Conservation (phyloP, 1,284 basidiomycete species). For the Pascua sp. region DNA sequence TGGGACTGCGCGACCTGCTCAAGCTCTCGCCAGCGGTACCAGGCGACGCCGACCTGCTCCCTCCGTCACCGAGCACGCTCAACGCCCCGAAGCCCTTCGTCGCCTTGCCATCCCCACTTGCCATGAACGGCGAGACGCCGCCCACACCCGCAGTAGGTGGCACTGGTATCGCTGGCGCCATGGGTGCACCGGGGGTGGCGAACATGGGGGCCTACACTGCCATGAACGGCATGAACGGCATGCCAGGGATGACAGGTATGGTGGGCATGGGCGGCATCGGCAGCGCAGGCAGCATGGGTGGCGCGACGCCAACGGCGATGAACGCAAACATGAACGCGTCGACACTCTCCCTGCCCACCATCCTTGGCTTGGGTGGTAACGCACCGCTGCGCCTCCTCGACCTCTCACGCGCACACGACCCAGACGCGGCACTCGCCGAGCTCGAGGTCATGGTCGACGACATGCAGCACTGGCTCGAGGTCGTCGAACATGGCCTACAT, state of each 20-base stretch:
- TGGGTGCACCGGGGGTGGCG: too few species aligned
- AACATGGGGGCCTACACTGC: too few species aligned
- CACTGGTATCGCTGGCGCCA: too few species aligned
- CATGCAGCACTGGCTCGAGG: slow-evolving; percentile 72
- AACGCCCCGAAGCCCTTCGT: slow-evolving; percentile 41
- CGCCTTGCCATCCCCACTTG: slow-evolving; percentile 53
- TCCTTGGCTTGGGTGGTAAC: not conserved
- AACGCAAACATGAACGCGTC: not conserved
- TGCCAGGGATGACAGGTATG: too few species aligned
- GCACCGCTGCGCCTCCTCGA: slow-evolving; percentile 10
- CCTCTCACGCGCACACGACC: slow-evolving; percentile 8
- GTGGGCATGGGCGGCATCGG: too few species aligned
- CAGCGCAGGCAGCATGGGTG: too few species aligned
- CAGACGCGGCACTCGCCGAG: slow-evolving; percentile 55
- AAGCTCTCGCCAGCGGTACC: slow-evolving; percentile 42
- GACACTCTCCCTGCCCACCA: not conserved
- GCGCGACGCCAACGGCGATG: too few species aligned
- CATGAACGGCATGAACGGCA: too few species aligned
- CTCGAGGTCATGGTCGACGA: slow-evolving; percentile 74
- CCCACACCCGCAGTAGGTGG: not conserved
- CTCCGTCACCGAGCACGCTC: slow-evolving; percentile 66
- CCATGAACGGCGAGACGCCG: slow-evolving; percentile 11
- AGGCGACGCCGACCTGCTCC: slow-evolving; percentile 59
- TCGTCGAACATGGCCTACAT: slow-evolving; percentile 67
- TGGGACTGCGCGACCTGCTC: slow-evolving; percentile 43